Conservation (phyloP, 2,329 filamentous ascomycete species). For the Cryphonectria radicalis region DNA sequence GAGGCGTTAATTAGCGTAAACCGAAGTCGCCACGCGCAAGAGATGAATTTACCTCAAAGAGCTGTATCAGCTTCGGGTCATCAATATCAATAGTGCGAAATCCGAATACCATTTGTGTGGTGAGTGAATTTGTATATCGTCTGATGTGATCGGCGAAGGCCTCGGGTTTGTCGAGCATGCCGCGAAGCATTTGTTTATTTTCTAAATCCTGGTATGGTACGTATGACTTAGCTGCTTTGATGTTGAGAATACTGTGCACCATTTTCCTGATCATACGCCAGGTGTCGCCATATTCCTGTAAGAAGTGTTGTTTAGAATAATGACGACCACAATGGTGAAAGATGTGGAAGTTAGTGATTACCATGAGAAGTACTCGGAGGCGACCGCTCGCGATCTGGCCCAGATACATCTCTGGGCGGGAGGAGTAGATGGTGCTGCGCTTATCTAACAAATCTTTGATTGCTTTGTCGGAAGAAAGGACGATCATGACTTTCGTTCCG, state of each 20-base stretch:
- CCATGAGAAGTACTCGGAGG: slow-evolving; percentile 20
- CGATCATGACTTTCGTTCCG: slow-evolving; percentile 51
- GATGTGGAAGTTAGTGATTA: neutral
- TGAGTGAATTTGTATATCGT: slow-evolving; percentile 53
- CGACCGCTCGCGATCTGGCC: slow-evolving; percentile 1
- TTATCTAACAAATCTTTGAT: slow-evolving; percentile 59
- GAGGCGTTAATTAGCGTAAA: neutral
- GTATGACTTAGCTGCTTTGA: slow-evolving; percentile 51
- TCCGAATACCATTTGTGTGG: slow-evolving; percentile 55
- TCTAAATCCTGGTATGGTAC: slow-evolving; percentile 60
- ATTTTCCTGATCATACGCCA: slow-evolving; percentile 44
- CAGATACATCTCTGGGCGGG: slow-evolving; percentile 39
- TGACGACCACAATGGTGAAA: neutral
- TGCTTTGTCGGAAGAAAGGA: slow-evolving; percentile 49
- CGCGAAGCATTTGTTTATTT: slow-evolving; percentile 56
- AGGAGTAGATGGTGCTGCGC: slow-evolving; percentile 53
- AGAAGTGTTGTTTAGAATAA: neutral
- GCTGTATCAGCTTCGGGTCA: slow-evolving; percentile 43
- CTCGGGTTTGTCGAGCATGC: slow-evolving; percentile 49
- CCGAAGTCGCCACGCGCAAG: neutral
- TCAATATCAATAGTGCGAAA: slow-evolving; percentile 46
- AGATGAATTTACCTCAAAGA: neutral
- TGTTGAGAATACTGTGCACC: slow-evolving; percentile 52
- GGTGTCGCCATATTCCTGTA: slow-evolving; percentile 39
- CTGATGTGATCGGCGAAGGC: slow-evolving; percentile 49